Base-by-base conservation (phyloP, 805 yeast genomes). In the Ogataea philodendri region DNA sequence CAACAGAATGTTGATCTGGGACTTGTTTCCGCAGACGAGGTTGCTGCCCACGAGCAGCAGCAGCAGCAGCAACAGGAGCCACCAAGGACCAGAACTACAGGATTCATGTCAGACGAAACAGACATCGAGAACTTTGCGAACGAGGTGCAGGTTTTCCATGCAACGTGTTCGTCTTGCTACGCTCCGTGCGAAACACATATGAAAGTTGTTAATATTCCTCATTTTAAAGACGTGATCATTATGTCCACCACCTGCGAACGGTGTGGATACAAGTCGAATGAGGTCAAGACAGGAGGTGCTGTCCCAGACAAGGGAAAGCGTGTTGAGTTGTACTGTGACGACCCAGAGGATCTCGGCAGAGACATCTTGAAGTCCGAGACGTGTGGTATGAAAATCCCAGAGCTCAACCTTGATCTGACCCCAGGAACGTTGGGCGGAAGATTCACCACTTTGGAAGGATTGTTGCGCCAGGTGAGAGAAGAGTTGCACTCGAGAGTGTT, bases 401-500 rank as follows among this genome's bases (percentile, higher is more conserved):
- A 93, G 65, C 70, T 93, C 43, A 78, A 76, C 55, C 73, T 93
- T 49, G 98, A 93, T 61, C 75, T 93, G 54, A 86, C 89, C 10
- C 89, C 95, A 25, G 98, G 99, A 42, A 93, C 99, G 3, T 70
- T 93, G 33, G 99, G 99, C 43, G 98, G 99, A 39, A 76, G 98
- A 58, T 93, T 93, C 69, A 93, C 98, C 29, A 93, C 99, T 10
- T 68, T 93, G 45, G 99, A 93, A 66, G 99, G 99, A 44, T 71
- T 93, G 37, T 65, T 93, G 49, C 71, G 77, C 27, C 97, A 93
- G 63, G 97, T 93, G 7, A 68, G 76, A 49, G 97, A 88, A 43
- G 97, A 93, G 61, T 74, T 93, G 45, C 84, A 87, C 54, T 65
- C 81, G 7, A 78, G 94, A 62, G 95, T 93, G 5, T 84, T 84